phyloP scores from a whole-genome alignment of 108 stramenopile genomes.

The Asterionellopsis glacialis region DNA sequence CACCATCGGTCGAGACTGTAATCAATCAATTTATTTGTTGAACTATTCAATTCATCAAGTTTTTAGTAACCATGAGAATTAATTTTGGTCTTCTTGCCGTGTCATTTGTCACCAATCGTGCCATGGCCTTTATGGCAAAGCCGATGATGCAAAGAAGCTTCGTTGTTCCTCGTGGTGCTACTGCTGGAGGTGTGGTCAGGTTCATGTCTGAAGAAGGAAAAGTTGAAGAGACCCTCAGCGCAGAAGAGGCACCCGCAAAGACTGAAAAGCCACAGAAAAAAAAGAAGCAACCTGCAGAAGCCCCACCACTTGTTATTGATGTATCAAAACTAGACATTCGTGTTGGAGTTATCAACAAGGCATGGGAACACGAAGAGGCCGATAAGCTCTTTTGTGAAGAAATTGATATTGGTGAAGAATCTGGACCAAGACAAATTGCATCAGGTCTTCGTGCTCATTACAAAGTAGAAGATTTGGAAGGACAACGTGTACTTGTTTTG shows the following conservation, averaged over 20 bases:
- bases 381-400: constrained; percentile 94
- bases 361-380: constrained; percentile 86
- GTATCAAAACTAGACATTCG: constrained; percentile 73
- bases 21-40: too few relatives aligned
- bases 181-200: too few relatives aligned
- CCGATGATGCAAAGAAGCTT: too few relatives aligned
- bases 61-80: too few relatives aligned
- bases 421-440: constrained; percentile 71
- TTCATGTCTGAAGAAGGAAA: too few relatives aligned
- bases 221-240: too few relatives aligned
- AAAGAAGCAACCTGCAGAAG: constrained; percentile 9
- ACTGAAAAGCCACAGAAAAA: constrained; percentile 11
- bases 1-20: too few relatives aligned
- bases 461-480: constrained; percentile 64
- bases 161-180: too few relatives aligned
- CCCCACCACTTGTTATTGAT: constrained; percentile 30
- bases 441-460: constrained; percentile 82
- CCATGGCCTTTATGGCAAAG: too few relatives aligned
- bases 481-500: constrained; percentile 77
- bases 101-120: too few relatives aligned
- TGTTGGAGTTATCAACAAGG: constrained; percentile 73
- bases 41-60: too few relatives aligned
- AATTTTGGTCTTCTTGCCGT: too few relatives aligned
- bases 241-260: not conserved
- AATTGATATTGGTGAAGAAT: constrained; percentile 89